Base-by-base conservation (phyloP, 306 rosid species). In the Luffa acutangula region DNA sequence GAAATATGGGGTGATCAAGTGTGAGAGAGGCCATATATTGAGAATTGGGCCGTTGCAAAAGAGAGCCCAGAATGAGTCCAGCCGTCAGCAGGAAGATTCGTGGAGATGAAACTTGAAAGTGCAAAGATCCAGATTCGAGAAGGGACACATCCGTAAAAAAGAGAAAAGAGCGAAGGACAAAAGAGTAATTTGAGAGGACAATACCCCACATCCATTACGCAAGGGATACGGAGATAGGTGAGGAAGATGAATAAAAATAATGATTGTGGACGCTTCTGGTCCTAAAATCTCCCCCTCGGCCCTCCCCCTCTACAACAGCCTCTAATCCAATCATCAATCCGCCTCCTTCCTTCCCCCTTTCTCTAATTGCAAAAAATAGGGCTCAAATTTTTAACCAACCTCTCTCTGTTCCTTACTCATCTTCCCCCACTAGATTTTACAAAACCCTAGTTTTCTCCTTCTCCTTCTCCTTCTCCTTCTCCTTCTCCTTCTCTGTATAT, bases 401-500 rank as follows among this genome's bases (percentile, higher is more conserved):
- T 1, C 4, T 39, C 7, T 37, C 51, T 37, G 54, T 18, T 33
- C 7, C 17, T 18, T 75, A 15, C 37, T 48, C 37, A 37, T 4
- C 39, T 11, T 59, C 66, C 7, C 39, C 20, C 62, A 48, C 41
- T 53, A 59, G 13, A 58, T 57, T 56, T 58, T 41, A 11, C 31
- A 33, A 79, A 63, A 37, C 75, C 74, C 81, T 66, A 79, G 75
- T 36, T 43, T 78, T 78, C 74, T 43, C 31, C 17, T 4, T 60
- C 60, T 18, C 6, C 13, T 6, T 76, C 63, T 8, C 60, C 66
- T 2, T 77, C 39, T n/a, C n/a, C n/a, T 78, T 78, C 74, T 43
- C 31, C 17, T 78, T 78, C 74, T 43, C 31, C 17, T 18, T 41
- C 45, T 18, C 53, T 64, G 45, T 59, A 25, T 42, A 25, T 7